Conservation (phyloP, 1,139 yeast genomes). For the Diutina pseudorugosa region DNA sequence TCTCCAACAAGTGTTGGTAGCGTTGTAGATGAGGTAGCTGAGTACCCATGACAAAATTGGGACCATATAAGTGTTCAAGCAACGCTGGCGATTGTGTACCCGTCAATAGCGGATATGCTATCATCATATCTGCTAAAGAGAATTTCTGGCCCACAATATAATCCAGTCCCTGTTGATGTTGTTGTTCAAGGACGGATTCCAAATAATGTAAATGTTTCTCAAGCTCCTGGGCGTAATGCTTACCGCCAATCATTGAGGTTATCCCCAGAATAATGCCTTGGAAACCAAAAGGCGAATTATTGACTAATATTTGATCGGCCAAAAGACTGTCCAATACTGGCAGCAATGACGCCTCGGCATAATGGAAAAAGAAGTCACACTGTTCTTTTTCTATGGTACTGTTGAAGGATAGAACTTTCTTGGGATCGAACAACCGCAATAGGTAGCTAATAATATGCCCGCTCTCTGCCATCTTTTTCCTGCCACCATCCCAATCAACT, state of each 20-base stretch:
- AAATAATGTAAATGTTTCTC: not conserved
- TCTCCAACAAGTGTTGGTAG: not conserved
- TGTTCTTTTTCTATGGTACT: not conserved
- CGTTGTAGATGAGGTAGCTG: not conserved
- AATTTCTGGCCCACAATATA: not conserved
- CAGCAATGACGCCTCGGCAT: not conserved
- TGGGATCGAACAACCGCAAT: not conserved
- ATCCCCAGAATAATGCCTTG: not conserved
- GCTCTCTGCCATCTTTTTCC: not conserved
- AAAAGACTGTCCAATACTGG: not conserved
- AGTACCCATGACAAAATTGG: not conserved
- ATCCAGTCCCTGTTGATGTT: not conserved
- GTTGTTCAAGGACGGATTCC: not conserved
- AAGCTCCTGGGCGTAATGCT: not conserved
- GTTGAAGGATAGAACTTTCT: not conserved
- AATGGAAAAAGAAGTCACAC: not conserved
- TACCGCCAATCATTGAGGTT: not conserved
- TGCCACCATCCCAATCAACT: not conserved
- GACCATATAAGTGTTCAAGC: not conserved
- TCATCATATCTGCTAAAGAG: not conserved
- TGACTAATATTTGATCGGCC: not conserved
- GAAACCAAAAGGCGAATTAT: not conserved
- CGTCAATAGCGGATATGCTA: not conserved
- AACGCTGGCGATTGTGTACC: not conserved
- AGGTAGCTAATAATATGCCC: not conserved